Evolutionary conservation across 345 rosid genomes (phyloP).

Genomic region (Populus ilicifolia): DNA sequence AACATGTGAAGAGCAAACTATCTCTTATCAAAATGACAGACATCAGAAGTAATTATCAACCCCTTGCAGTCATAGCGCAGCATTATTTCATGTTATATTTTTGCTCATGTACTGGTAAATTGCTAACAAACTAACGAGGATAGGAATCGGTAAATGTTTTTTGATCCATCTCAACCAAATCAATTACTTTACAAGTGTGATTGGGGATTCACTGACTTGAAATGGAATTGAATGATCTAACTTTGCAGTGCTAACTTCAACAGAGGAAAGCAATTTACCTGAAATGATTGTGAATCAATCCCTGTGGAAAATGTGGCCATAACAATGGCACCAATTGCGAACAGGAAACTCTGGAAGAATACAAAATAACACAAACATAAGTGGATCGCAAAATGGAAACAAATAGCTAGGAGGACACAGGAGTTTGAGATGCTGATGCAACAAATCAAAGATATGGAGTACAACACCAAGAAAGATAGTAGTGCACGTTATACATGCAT

Average conservation of each 20-base stretch:
- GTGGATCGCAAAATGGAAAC: background rate
- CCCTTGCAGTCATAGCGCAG: background rate
- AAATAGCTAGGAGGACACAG: background rate
- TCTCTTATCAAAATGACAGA: background rate
- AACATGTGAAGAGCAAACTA: background rate
- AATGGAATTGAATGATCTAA: too few species aligned
- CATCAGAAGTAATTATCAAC: background rate
- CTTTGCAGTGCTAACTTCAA: background rate
- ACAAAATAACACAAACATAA: background rate
- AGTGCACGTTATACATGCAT: background rate
- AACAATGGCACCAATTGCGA: conserved; percentile 76
- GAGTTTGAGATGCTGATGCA: background rate
- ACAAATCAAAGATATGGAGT: too few species aligned
- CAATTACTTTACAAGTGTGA: too few species aligned
- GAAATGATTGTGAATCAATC: conserved; percentile 78
- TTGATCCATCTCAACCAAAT: too few species aligned
- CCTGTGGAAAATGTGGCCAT: conserved; percentile 93
- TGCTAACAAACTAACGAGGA: too few species aligned
- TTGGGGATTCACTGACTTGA: too few species aligned
- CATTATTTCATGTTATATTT: background rate
- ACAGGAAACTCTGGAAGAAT: conserved; percentile 59
- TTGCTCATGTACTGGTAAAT: too few species aligned
- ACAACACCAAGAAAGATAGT: background rate
- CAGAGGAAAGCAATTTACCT: conserved; percentile 35
- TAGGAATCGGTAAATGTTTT: too few species aligned